Conservation (phyloP, 176 grass and related monocot species). For the Bonia amplexicaulis region DNA sequence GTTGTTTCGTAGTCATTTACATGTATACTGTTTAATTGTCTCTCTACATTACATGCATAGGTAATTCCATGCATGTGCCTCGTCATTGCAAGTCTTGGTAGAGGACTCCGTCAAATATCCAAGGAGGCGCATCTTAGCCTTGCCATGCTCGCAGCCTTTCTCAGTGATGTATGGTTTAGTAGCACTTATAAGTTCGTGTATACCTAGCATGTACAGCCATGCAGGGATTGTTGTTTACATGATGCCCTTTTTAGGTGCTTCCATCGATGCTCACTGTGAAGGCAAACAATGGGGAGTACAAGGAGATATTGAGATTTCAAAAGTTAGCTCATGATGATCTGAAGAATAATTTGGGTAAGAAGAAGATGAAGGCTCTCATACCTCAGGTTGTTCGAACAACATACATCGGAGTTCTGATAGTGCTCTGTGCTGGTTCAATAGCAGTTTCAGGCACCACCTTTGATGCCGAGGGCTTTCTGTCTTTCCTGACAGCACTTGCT, state of each 20-base stretch:
- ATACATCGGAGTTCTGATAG: conserved; percentile 51
- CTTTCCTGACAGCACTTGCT: conserved; percentile 61
- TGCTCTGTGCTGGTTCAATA: conserved; percentile 55
- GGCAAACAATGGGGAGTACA: conserved; percentile 61
- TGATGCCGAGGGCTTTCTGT: conserved; percentile 52
- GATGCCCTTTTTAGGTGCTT: conserved; percentile 44
- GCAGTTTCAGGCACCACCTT: conserved; percentile 45
- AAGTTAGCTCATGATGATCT: conserved; percentile 50
- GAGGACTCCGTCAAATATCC: conserved; percentile 56
- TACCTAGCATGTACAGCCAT: background rate
- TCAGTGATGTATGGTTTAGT: conserved; percentile 62
- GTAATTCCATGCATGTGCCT: conserved; percentile 56
- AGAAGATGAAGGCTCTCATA: conserved; percentile 79
- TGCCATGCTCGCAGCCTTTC: conserved; percentile 59
- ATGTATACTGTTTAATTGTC: conserved; percentile 19
- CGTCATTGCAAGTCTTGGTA: conserved; percentile 52
- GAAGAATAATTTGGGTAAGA: conserved; percentile 51
- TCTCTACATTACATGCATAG: conserved; percentile 24
- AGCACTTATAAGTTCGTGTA: background rate
- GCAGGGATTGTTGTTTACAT: background rate
- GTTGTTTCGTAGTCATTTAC: background rate
- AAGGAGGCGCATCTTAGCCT: conserved; percentile 47
- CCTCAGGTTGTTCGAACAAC: conserved; percentile 56
- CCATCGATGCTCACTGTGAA: conserved; percentile 74
- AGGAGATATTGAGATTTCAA: conserved; percentile 65